A percentile compares a stretch with the other conserved stretches of the same genome.
Evolutionary conservation across 345 rosid species (phyloP).

Genomic region (Sisymbrium irio): DNA sequence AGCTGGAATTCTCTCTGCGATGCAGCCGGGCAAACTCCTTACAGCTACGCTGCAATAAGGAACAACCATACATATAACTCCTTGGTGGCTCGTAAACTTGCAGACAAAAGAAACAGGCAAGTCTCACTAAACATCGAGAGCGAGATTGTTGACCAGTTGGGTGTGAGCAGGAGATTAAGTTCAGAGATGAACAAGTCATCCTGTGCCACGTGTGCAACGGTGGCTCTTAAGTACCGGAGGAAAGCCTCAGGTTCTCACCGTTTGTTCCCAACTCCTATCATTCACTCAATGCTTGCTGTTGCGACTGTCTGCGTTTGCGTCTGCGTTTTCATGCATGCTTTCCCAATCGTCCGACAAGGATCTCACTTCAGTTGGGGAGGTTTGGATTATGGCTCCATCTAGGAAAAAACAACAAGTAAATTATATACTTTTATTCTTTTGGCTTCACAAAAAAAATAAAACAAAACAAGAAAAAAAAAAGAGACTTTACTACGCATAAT

Average conservation of each 20-base stretch:
- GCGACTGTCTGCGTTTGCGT: conserved; percentile 95
- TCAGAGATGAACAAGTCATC: conserved; percentile 33
- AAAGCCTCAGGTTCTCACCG: conserved; percentile 51
- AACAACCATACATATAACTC: conserved; percentile 63
- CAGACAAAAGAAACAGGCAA: conserved; percentile 66
- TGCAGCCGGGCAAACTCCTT: conserved; percentile 58
- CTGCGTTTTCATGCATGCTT: conserved; percentile 71
- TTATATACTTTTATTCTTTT: conserved; percentile 25
- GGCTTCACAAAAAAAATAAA: background rate
- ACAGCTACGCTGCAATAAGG: conserved; percentile 58
- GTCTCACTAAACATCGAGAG: conserved; percentile 55
- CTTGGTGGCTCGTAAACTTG: conserved; percentile 60
- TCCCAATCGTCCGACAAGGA: conserved; percentile 53
- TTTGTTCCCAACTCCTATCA: conserved; percentile 68
- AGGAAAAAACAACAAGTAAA: conserved; percentile 22
- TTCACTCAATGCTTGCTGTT: conserved; percentile 81
- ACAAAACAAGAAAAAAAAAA: background rate
- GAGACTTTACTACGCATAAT: conserved; percentile 8
- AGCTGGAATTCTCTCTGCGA: conserved; percentile 69
- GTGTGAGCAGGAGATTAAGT: conserved; percentile 22
- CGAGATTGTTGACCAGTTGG: conserved; percentile 39
- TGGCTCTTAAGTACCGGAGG: conserved; percentile 45
- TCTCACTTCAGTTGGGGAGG: conserved; percentile 83
- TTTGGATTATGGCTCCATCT: conserved; percentile 65
- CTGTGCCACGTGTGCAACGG: conserved; percentile 59